phyloP scores from a whole-genome alignment of 768 basidiomycete species.

The Termitomyces sp. region DNA sequence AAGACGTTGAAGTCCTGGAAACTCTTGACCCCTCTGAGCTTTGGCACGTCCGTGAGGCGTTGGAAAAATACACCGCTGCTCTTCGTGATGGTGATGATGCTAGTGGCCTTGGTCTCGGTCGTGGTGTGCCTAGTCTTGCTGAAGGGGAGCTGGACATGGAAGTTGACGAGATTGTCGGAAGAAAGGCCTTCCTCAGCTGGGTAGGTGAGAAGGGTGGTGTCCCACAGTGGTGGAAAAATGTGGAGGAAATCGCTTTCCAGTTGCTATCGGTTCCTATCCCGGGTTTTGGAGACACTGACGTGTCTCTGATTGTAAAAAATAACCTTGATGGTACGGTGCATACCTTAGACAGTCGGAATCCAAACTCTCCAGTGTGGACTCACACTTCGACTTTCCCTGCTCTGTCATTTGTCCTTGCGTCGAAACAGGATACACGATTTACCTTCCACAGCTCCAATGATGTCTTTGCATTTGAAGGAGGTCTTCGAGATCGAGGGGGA shows the following conservation, averaged over 20 bases:
- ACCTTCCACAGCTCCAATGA: conserved; percentile 66
- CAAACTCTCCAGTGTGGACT: conserved; percentile 47
- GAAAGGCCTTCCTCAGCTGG: conserved; percentile 64
- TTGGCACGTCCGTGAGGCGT: conserved; percentile 68
- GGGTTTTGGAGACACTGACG: conserved; percentile 30
- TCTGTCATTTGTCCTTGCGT: conserved; percentile 89
- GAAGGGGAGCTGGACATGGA: conserved; percentile 93
- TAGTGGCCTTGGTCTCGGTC: conserved; percentile 61
- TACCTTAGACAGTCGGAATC: conserved; percentile 31
- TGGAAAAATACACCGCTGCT: conserved; percentile 83
- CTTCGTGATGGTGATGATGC: conserved; percentile 56
- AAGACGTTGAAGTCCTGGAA: conserved; percentile 75
- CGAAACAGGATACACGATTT: conserved; percentile 87
- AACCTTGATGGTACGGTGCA: conserved; percentile 73
- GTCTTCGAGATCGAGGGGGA: conserved; percentile 60
- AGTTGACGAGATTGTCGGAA: conserved; percentile 73
- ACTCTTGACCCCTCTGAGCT: conserved; percentile 86
- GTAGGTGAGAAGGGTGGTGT: conserved; percentile 48
- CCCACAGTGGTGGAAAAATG: conserved; percentile 38
- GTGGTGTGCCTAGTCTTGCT: conserved; percentile 74
- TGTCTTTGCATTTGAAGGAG: conserved; percentile 85
- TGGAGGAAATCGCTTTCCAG: conserved; percentile 36
- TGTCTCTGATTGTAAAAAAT: conserved; percentile 63
- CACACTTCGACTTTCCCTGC: conserved; percentile 87
- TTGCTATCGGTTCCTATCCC: conserved; percentile 75